Base-by-base conservation (phyloP, 1,284 basidiomycete species). In the Ganoderma lucidum region DNA sequence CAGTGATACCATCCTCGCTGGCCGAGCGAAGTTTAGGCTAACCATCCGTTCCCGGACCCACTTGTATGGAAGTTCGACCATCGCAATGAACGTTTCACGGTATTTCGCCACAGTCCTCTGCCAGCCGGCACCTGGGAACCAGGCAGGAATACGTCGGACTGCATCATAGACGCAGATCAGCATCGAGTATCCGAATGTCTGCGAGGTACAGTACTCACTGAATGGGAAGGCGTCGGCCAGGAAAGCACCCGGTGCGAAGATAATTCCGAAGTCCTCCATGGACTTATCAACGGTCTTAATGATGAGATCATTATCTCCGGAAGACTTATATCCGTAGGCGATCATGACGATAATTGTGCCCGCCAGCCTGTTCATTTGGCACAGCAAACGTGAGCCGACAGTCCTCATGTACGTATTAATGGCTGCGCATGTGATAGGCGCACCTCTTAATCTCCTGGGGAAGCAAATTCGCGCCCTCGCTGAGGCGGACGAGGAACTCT, bases 251-350 rank as follows among this genome's bases (percentile, higher is more conserved):
- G 80, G 80, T 3, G 75, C 56, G 0, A 75, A 71, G 2, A 75
- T 67, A 17, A 73, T 42, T 23, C 75, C 73, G 56, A 82, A 80
- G 23, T 77, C 73, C 1, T 76, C 72, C 55, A 79, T 76, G 2
- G 77, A 78, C 10, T 70, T 70, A 56, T 82, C 79, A 15, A 80
- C 81, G 8, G 77, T 62, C 32, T 77, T 70, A 44, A 83, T 75
- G 45, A 81, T 70, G 6, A 68, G 51, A 60, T 83, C 82, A 4
- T 77, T 71, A 35, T 75, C 75, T 8, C 76, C 70, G 48, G 75
- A 73, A 30, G 78, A 77, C 35, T 75, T 71, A 74, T 83, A 82
- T 8, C 82, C 82, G 65, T 83, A 79, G 2, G 78, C 68, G 28
- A 83, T 76, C 63, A 73, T 76, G 6, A 82, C 72, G 23, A 82